Conservation (phyloP, 1,284 basidiomycete genomes). For the Leucoagaricus sp. region DNA sequence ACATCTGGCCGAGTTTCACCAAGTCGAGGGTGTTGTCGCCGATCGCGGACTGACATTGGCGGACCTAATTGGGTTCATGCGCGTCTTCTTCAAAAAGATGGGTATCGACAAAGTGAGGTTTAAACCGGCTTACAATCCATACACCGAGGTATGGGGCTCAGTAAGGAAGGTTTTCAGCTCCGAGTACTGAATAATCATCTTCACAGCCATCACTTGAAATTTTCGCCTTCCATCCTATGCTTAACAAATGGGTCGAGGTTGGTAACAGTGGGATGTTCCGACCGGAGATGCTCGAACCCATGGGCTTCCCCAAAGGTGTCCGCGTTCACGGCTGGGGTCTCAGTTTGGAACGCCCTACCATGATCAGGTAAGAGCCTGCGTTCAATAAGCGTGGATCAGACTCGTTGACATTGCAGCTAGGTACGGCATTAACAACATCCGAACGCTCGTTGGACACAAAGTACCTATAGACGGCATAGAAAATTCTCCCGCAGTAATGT, state of each 20-base stretch:
- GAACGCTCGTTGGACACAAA: slow-evolving; percentile 97
- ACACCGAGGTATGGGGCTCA: slow-evolving; percentile 78
- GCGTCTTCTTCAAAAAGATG: slow-evolving; percentile 98
- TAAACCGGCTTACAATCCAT: slow-evolving; percentile 98
- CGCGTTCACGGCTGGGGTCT: slow-evolving; percentile 98
- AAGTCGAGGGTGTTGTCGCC: slow-evolving; percentile 99
- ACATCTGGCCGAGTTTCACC: slow-evolving; percentile 99
- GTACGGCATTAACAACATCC: slow-evolving; percentile 92
- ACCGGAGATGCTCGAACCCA: slow-evolving; percentile 98
- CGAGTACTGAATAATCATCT: neutral
- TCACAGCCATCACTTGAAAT: slow-evolving; percentile 97
- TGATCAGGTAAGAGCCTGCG: slow-evolving; percentile 81
- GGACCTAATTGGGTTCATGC: slow-evolving; percentile 97
- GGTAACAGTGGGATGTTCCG: slow-evolving; percentile 99
- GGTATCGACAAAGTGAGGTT: slow-evolving; percentile 92
- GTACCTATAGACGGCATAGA: slow-evolving; percentile 89
- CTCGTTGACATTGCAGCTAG: slow-evolving; percentile 38
- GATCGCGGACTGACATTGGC: slow-evolving; percentile 95
- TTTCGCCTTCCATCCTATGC: slow-evolving; percentile 95
- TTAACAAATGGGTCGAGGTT: slow-evolving; percentile 96
- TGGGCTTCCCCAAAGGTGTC: slow-evolving; percentile 98
- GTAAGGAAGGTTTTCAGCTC: neutral
- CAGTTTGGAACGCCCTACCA: slow-evolving; percentile 95
- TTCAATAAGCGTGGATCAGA: slow-evolving; percentile 9
- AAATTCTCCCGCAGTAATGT: slow-evolving; percentile 87